A percentile compares a stretch with the other conserved stretches of the same genome.
These are phyloP conservation scores for Phialophora macrospora DNA, from an alignment of 2,329 filamentous ascomycete species.

Conservation along the genomic window DNA sequence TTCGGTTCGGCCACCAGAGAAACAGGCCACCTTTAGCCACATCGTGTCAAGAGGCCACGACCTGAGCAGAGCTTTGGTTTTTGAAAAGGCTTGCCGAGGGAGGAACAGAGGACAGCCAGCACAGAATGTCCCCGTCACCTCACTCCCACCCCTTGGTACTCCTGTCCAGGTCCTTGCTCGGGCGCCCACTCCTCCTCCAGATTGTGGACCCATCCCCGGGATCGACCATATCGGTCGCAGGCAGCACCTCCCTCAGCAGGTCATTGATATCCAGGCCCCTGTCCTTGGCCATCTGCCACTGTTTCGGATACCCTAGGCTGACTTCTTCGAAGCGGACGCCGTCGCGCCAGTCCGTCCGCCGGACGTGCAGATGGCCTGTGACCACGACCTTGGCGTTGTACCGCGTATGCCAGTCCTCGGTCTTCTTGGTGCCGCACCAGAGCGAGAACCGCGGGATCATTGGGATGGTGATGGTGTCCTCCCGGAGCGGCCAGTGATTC, in stretches of 20 bases:
- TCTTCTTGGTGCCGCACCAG: conserved; percentile 39
- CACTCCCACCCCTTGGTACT: not conserved
- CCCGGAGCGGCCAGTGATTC: conserved; percentile 40
- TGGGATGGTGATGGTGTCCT: conserved; percentile 37
- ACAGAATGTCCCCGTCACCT: not conserved
- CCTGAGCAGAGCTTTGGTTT: not conserved
- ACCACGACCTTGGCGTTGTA: conserved; percentile 40
- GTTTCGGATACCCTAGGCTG: conserved; percentile 38
- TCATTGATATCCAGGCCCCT: conserved; percentile 36
- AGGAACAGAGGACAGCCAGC: not conserved
- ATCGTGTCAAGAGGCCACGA: not conserved
- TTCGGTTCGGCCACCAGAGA: not conserved
- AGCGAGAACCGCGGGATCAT: conserved; percentile 38
- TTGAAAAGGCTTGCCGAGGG: not conserved
- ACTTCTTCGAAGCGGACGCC: conserved; percentile 40
- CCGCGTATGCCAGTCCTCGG: conserved; percentile 37
- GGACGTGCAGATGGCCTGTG: conserved; percentile 38
- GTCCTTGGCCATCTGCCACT: conserved; percentile 38
- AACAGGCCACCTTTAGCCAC: not conserved
- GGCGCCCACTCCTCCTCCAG: conserved; percentile 29
- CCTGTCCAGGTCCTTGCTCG: conserved; percentile 10
- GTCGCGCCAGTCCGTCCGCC: conserved; percentile 38
- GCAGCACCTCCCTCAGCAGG: conserved; percentile 37
- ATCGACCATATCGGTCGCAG: conserved; percentile 28
- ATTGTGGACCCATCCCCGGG: conserved; percentile 32